Conservation (phyloP, 2,329 filamentous ascomycete species). For the Alternaria triticina region DNA sequence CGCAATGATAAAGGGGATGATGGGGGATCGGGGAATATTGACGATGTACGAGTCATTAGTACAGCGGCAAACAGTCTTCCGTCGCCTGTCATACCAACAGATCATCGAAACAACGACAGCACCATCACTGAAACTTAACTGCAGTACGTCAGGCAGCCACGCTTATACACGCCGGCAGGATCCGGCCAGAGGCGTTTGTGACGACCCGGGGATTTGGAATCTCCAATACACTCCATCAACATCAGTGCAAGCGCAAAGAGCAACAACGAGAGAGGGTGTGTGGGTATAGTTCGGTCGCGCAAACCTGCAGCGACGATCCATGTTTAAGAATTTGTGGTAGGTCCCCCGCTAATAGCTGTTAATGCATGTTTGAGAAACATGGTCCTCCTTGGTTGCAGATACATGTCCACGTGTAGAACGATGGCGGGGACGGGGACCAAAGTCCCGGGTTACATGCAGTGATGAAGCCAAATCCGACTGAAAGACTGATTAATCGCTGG, state of each 20-base stretch:
- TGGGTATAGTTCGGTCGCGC: neutral
- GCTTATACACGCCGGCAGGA: neutral
- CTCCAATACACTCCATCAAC: neutral
- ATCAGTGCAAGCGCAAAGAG: neutral
- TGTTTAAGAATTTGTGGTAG: neutral
- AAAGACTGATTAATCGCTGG: neutral
- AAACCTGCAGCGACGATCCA: neutral
- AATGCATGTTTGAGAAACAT: neutral
- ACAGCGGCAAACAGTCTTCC: neutral
- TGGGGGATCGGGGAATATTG: neutral
- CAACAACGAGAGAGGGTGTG: neutral
- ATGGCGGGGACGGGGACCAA: neutral
- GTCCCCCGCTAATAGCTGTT: neutral
- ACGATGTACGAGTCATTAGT: neutral
- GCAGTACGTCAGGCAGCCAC: neutral
- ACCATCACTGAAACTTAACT: neutral
- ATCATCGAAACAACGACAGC: neutral
- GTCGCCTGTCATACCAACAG: neutral
- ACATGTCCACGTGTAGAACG: neutral
- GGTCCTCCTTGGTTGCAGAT: neutral
- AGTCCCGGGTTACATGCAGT: neutral
- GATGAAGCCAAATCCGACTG: neutral
- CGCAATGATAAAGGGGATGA: neutral
- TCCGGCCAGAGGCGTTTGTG: neutral
- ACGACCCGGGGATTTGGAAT: neutral